Conservation (phyloP, 1,284 basidiomycete species). For the Ustilago lituana region DNA sequence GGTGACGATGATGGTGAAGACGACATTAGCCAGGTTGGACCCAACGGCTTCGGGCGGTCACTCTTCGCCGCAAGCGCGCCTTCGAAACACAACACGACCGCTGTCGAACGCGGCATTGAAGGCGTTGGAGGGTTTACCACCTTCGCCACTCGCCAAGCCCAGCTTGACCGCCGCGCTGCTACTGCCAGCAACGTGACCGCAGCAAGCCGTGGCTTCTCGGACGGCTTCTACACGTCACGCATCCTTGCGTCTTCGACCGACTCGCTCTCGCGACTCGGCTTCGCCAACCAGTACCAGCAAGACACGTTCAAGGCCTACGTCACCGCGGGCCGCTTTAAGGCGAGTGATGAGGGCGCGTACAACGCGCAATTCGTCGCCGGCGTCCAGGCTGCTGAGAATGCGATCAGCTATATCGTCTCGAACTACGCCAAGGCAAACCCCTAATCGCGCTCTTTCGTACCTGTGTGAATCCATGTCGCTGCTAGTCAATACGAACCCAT, state of each 20-base stretch:
- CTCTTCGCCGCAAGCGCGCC: slow-evolving; percentile 9
- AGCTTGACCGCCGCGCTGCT: slow-evolving; percentile 3
- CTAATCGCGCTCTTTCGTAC: too few relatives aligned
- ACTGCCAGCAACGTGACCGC: slow-evolving; percentile 11
- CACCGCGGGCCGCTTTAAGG: slow-evolving; percentile 18
- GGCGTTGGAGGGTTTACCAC: slow-evolving; percentile 34
- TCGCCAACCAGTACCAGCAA: slow-evolving; percentile 74
- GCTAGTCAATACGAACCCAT: too few relatives aligned
- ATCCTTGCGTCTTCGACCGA: slow-evolving; percentile 72
- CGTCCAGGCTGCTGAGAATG: slow-evolving; percentile 38
- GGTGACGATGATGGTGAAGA: slow-evolving; percentile 12
- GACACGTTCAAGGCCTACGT: slow-evolving; percentile 68
- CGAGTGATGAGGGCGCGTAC: slow-evolving; percentile 22
- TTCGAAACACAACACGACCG: not conserved
- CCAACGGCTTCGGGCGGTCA: slow-evolving; percentile 32
- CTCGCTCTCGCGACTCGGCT: slow-evolving; percentile 74
- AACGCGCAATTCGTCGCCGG: slow-evolving; percentile 44
- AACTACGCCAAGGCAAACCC: slow-evolving; percentile 27
- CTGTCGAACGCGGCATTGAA: not conserved
- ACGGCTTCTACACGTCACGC: slow-evolving; percentile 75
- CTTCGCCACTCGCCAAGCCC: slow-evolving; percentile 16
- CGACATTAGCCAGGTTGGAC: slow-evolving; percentile 18
- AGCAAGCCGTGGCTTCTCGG: slow-evolving; percentile 71
- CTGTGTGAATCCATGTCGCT: too few relatives aligned
- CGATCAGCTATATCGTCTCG: slow-evolving; percentile 38